Evolutionary conservation across 2,329 filamentous ascomycete genomes (phyloP), one percentile per base, ranked within the genome.

Genomic region (Lecanosticta acicola): DNA sequence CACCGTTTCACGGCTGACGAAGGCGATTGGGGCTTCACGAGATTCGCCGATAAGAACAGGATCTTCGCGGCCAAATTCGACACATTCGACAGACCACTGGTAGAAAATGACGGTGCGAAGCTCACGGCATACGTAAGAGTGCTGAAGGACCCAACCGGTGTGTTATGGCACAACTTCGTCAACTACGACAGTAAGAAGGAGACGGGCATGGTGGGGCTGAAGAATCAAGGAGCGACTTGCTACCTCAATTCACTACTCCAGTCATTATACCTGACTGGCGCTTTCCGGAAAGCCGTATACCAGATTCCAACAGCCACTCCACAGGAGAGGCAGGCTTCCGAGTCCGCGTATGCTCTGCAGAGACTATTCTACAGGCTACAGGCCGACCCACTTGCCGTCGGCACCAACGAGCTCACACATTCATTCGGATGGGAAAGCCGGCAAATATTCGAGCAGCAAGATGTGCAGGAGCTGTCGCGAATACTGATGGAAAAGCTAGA

Each of bases 111-210:
- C 47, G 70, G 73, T 5, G 85, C 83, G 60, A 88, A 87, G 61
- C 82, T 94, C 61, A 93, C 87, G 0, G 87, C 87, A 45, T 94
- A 88, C 59, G 77, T 94, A 38, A 79, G 87, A 42, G 74, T 93
- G 40, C 81, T 93, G 39, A 86, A 93, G 61, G 87, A 94, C 60
- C 87, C 90, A 53, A 94, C 87, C 1, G 87, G 87, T 44, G 87
- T 93, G 3, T 66, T 94, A 48, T 94, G 87, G 87, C 87, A 94
- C 70, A 93, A 87, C 68, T 91, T 94, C 66, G 76, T 81, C 64
- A 90, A 91, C 70, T 98, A 98, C 66, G 90, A 98, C 65, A 97
- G 93, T n/a, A 98, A 97, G 72, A 94, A 93, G 66, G 90, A 96
- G 70, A 98, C 93, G 0, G 93, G 93, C 46, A 97, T 90, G 72